Evolutionary conservation across 306 rosid species (phyloP), one percentile per base, ranked within the genome.

Genomic region (Albizia julibrissin): DNA sequence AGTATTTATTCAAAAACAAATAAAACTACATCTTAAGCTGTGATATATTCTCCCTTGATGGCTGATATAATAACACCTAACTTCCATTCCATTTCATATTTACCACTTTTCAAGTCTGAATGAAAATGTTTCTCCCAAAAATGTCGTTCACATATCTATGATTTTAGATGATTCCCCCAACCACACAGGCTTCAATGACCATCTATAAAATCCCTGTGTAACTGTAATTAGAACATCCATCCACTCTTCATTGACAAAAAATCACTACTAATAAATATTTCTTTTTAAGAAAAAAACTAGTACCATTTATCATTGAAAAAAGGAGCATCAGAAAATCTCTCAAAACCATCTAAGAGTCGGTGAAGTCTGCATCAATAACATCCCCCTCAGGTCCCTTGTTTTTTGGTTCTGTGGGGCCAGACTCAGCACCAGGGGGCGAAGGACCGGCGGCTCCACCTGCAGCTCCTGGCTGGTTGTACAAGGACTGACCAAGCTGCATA

Each of bases 401-500:
- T 0, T 95, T 85, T 10, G 97, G 85, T 44, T 87, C 97, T 1
- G 97, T 77, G 3, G 96, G 87, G 27, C 96, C 96, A 58, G 98
- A 43, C 68, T 92, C 97, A 1, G 74, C 81, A 37, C 92, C 94
- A 0, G 95, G 92, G 1, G 93, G 79, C 1, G 95, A n/a, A 62
- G 92, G 87, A 4, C 92, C 92, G 10, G 85, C 92, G 6, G 85
- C 81, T 0, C 93, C 92, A 0, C 93, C 92, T 3, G 87, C 71
- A 50, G 94, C 88, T 80, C 97, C 95, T 0, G 97, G 94, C 81
- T 94, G 98, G 88, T 94, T 92, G 92, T 94, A 94, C 6, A 92
- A 86, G 43, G 97, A 92, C 82, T 94, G 97, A 16, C 97, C 97
- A 58, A 94, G 85, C 83, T 94, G 98, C 98, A 94, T 94, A 21